phyloP scores from a whole-genome alignment of 768 basidiomycete genomes.

The Lactarius psammicola region DNA sequence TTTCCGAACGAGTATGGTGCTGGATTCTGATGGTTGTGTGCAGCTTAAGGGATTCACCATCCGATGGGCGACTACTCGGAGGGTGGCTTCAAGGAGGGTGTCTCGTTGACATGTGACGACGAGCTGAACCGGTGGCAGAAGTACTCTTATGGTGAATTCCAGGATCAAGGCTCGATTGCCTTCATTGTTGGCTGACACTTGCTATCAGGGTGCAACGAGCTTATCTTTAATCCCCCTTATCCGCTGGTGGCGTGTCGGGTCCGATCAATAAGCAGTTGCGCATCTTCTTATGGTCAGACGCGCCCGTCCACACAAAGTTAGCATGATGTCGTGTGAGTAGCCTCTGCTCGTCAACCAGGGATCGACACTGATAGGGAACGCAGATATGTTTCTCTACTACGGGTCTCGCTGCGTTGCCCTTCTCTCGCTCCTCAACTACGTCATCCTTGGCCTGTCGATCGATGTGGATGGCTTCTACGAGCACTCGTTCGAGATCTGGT shows the following conservation, averaged over 20 bases:
- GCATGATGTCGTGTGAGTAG: constrained; percentile 67
- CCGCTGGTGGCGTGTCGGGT: constrained; percentile 72
- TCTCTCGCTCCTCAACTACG: constrained; percentile 67
- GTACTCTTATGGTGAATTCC: constrained; percentile 63
- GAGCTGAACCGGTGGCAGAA: constrained; percentile 94
- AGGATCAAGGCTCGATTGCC: background rate
- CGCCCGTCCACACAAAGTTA: constrained; percentile 80
- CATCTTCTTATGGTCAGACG: constrained; percentile 70
- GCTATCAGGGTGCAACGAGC: constrained; percentile 60
- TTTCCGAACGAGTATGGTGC: too few species aligned
- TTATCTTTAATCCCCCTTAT: constrained; percentile 84
- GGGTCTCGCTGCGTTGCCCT: constrained; percentile 61
- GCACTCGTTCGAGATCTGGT: constrained; percentile 71
- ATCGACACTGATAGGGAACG: background rate
- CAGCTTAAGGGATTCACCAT: constrained; percentile 65
- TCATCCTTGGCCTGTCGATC: constrained; percentile 60
- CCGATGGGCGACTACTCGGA: constrained; percentile 86
- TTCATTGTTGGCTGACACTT: constrained; percentile 3
- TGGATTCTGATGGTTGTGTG: background rate
- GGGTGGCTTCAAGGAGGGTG: constrained; percentile 88
- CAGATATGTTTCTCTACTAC: constrained; percentile 51
- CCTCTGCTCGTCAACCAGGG: too few species aligned
- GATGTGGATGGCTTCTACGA: constrained; percentile 68
- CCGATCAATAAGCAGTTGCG: constrained; percentile 83
- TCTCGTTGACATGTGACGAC: constrained; percentile 84